These are phyloP conservation scores for Sugiyamaella mastotermitis DNA, from an alignment of 805 yeast genomes.

Conservation along the genomic window DNA sequence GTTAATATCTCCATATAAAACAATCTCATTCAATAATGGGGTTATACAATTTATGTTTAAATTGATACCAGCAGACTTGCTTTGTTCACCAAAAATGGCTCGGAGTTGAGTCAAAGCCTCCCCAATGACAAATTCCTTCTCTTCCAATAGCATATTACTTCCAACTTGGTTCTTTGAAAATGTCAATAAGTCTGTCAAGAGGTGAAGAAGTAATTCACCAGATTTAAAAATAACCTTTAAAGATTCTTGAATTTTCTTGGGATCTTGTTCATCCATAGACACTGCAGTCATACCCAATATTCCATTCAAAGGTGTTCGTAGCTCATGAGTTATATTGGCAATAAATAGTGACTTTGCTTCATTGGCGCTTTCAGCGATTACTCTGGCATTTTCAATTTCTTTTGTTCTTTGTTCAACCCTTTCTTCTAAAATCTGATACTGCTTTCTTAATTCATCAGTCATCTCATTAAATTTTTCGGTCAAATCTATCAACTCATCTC, in stretches of 20 bases:
- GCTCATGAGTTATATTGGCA: slow-evolving; percentile 91
- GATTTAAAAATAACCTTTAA: slow-evolving; percentile 78
- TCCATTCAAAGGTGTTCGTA: slow-evolving; percentile 93
- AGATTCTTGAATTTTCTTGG: slow-evolving; percentile 58
- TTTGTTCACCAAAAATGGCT: slow-evolving; percentile 58
- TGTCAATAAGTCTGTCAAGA: slow-evolving; percentile 81
- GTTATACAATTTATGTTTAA: slow-evolving; percentile 61
- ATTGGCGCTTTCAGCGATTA: slow-evolving; percentile 89
- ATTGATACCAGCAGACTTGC: slow-evolving; percentile 60
- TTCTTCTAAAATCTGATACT: slow-evolving; percentile 77
- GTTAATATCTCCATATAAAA: slow-evolving; percentile 78
- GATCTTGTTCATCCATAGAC: slow-evolving; percentile 78
- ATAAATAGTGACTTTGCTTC: slow-evolving; percentile 91
- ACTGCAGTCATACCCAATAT: slow-evolving; percentile 93
- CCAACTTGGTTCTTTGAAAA: slow-evolving; percentile 84
- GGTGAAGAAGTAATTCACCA: slow-evolving; percentile 82
- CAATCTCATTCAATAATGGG: slow-evolving; percentile 40
- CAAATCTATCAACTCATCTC: slow-evolving; percentile 78
- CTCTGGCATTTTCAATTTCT: slow-evolving; percentile 80
- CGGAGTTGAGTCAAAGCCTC: slow-evolving; percentile 77
- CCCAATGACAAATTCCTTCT: slow-evolving; percentile 63
- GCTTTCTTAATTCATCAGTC: slow-evolving; percentile 82
- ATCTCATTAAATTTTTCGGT: slow-evolving; percentile 84
- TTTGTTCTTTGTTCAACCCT: slow-evolving; percentile 80
- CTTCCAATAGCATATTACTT: slow-evolving; percentile 67